Conservation (phyloP, 139 green algal species). For the Zygnema circumcarinatum region DNA sequence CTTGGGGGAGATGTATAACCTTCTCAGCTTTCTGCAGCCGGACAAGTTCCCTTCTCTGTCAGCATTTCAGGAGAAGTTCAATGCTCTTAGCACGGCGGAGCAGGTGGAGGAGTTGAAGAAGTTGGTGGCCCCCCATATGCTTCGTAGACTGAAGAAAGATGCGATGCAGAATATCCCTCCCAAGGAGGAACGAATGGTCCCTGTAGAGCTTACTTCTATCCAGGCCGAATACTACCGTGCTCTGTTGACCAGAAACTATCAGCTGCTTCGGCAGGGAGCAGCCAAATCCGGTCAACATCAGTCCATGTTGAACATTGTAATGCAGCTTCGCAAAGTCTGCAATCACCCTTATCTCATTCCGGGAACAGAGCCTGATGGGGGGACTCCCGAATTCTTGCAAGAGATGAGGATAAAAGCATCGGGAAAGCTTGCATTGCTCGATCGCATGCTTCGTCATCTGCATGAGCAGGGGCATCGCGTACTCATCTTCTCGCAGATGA, state of each 20-base stretch:
- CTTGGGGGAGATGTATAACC: slow-evolving; percentile 82
- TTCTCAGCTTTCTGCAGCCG: slow-evolving; percentile 89
- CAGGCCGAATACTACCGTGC: slow-evolving; percentile 90
- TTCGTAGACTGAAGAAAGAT: slow-evolving; percentile 91
- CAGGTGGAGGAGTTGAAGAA: slow-evolving; percentile 77
- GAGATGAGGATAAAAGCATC: slow-evolving; percentile 52
- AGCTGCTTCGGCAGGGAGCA: slow-evolving; percentile 59
- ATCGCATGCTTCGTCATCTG: slow-evolving; percentile 63
- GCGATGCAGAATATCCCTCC: slow-evolving; percentile 86
- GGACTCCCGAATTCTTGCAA: slow-evolving; percentile 22
- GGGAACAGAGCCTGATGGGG: slow-evolving; percentile 39
- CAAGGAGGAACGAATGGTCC: slow-evolving; percentile 89
- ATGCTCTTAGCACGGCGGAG: slow-evolving; percentile 32
- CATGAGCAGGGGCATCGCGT: slow-evolving; percentile 63
- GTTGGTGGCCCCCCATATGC: slow-evolving; percentile 82
- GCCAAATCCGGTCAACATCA: slow-evolving; percentile 63
- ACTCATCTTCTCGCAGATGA: slow-evolving; percentile 72
- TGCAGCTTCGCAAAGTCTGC: slow-evolving; percentile 95
- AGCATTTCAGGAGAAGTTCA: slow-evolving; percentile 71
- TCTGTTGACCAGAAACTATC: slow-evolving; percentile 93
- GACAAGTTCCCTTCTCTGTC: slow-evolving; percentile 72
- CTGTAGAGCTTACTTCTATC: slow-evolving; percentile 83
- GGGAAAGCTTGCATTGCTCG: slow-evolving; percentile 67
- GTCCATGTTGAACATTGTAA: slow-evolving; percentile 89
- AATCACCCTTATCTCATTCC: slow-evolving; percentile 77